These are phyloP conservation scores for Fusarium abutilonis DNA, from an alignment of 2,329 filamentous ascomycete species.

Conservation along the genomic window DNA sequence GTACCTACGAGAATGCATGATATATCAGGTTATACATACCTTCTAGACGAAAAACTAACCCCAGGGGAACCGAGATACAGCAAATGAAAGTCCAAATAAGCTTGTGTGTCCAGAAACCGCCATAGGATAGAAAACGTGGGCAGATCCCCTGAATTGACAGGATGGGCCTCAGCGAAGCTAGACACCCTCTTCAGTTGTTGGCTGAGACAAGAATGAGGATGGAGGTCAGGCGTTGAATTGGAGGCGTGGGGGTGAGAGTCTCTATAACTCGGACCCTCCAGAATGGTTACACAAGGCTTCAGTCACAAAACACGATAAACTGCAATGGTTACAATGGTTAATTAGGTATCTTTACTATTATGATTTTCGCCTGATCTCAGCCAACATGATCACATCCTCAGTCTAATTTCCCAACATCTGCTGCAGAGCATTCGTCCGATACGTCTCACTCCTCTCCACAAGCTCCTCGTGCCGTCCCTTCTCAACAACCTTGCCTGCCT, in stretches of 20 bases:
- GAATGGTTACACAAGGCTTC: not conserved
- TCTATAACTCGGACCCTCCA: not conserved
- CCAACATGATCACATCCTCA: too few species aligned
- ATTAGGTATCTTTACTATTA: not conserved
- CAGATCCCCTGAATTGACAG: constrained; percentile 40
- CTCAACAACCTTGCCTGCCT: constrained; percentile 63
- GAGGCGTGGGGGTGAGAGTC: constrained; percentile 15
- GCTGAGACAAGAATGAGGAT: constrained; percentile 31
- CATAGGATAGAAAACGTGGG: constrained; percentile 36
- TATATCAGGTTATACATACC: constrained; percentile 29
- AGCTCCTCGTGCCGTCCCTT: constrained; percentile 64
- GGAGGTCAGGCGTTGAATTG: constrained; percentile 22
- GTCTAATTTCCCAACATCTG: constrained; percentile 54
- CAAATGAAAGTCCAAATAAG: not conserved
- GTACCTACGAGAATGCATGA: constrained; percentile 29
- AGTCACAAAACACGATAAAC: not conserved
- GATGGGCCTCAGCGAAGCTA: constrained; percentile 15
- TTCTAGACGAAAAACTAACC: not conserved
- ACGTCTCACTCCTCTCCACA: constrained; percentile 62
- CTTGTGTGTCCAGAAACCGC: constrained; percentile 13
- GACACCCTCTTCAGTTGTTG: constrained; percentile 17
- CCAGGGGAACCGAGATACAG: not conserved
- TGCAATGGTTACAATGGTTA: not conserved
- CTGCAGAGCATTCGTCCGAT: constrained; percentile 62
- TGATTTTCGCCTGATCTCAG: not conserved